phyloP scores from a whole-genome alignment of 495 filamentous ascomycete genomes.

The Penicillium pulvis region DNA sequence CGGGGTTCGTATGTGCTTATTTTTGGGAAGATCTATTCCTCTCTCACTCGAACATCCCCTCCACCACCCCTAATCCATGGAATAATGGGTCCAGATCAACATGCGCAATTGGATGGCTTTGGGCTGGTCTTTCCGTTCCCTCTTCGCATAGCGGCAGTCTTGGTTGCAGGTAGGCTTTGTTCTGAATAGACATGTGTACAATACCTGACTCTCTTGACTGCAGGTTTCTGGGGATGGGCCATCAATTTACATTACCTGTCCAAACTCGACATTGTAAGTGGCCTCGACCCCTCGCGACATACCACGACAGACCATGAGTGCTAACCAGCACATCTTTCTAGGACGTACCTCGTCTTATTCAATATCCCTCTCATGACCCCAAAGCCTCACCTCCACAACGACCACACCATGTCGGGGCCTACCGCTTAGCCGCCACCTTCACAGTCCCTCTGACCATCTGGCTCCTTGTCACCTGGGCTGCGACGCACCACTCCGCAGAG shows the following conservation, averaged over 20 bases:
- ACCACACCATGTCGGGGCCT: conserved; percentile 76
- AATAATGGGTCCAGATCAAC: conserved; percentile 80
- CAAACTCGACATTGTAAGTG: conserved; percentile 67
- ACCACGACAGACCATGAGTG: not conserved
- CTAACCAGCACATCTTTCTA: conserved; percentile 24
- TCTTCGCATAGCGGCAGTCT: conserved; percentile 74
- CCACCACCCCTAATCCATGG: conserved; percentile 38
- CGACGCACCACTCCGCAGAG: conserved; percentile 66
- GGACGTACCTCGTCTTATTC: conserved; percentile 78
- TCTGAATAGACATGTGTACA: not conserved
- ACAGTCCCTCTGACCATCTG: conserved; percentile 68
- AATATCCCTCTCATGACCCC: conserved; percentile 62
- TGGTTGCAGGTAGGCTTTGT: conserved; percentile 67
- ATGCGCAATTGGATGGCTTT: conserved; percentile 81
- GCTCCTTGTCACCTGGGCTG: conserved; percentile 77
- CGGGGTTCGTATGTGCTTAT: conserved; percentile 7
- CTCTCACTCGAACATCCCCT: not conserved
- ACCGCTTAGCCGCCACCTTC: conserved; percentile 77
- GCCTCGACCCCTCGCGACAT: conserved; percentile 8
- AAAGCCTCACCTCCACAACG: conserved; percentile 62
- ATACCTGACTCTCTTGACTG: not conserved
- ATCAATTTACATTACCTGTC: conserved; percentile 81
- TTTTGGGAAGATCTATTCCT: not conserved
- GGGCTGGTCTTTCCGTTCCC: conserved; percentile 84
- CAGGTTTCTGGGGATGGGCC: conserved; percentile 91